Conservation (phyloP, 345 rosid species). For the Pugionium dolabratum region DNA sequence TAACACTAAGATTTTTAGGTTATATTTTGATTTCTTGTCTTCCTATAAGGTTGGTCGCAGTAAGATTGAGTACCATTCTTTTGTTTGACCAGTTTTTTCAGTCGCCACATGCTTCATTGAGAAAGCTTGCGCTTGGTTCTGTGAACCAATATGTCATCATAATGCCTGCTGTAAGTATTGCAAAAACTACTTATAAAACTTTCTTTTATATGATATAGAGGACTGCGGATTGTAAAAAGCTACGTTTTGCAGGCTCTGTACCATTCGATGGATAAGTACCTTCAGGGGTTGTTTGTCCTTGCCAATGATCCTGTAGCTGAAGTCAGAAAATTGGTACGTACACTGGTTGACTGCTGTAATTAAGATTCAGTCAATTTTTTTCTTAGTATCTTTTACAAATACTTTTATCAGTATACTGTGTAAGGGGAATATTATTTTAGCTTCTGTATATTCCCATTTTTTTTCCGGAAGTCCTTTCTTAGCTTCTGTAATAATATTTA, state of each 20-base stretch:
- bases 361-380: conserved; percentile 21
- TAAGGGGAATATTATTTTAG: conserved; percentile 1
- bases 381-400: conserved; percentile 13
- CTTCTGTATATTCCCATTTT: neutral
- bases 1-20: neutral
- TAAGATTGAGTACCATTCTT: conserved; percentile 11
- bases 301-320: conserved; percentile 79
- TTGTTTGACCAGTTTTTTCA: conserved; percentile 74
- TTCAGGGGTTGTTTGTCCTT: conserved; percentile 87
- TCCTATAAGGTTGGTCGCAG: conserved; percentile 8
- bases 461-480: neutral
- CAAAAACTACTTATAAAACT: conserved; percentile 12
- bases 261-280: conserved; percentile 66
- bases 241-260: conserved; percentile 64
- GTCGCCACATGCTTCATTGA: conserved; percentile 79
- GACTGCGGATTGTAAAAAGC: conserved; percentile 6
- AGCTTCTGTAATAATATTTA: conserved; percentile 14
- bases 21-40: conserved; percentile 25
- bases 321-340: conserved; percentile 72
- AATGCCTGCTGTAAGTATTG: conserved; percentile 92
- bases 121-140: conserved; percentile 83
- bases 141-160: conserved; percentile 83
- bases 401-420: neutral
- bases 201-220: conserved; percentile 13
- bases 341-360: neutral